Base-by-base conservation (phyloP, 768 basidiomycete species). In the Krasilnikovozyma curviuscula region DNA sequence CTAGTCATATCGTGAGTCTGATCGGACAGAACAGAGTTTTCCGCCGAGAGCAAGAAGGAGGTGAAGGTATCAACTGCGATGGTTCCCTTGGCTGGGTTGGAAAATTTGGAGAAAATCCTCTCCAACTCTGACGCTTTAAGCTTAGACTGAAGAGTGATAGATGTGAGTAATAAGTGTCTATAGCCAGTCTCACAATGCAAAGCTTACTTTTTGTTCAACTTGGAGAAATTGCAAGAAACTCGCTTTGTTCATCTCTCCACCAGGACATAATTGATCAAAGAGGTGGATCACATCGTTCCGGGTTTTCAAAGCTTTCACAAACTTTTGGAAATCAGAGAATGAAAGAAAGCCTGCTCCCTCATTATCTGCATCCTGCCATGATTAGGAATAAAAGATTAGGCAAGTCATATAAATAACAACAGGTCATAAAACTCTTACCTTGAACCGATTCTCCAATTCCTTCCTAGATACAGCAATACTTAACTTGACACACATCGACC, bases 1-100 rank as follows among this genome's bases (percentile, higher is more conserved):
- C 73, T 69, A 1, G 79, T 80, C 93, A 97, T 95, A 56, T 93
- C 80, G 42, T 88, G 83, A 62, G 69, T 70, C 54, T 75, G 71
- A 32, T 74, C 71, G 5, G 69, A 56, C 55, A 74, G 71, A 12
- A 71, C 67, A 0, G 77, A 63, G 56, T 93, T 95, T 53, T 86
- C 81, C 0, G 73, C 59, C 0, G 86, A 89, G 9, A 79, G 62
- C 5, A 97, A 73, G 69, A 86, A 93, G 1, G 77, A 67, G 1
- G 76, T 74, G 61, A 97, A 83, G 1, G 68, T 72, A 23, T 79
- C 76, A 16, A 77, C 54, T 2, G 74, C 69, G 56, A 79, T 68
- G 9, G 43, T 19, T 12, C 19, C 35, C 7, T 35, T 16, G 18
- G n/a, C 18, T 7, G n/a, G 14, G 34, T 8, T 34, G 16, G 34